Evolutionary conservation across 805 yeast species (phyloP).

Genomic region (Wickerhamomyces kurtzmanii): DNA sequence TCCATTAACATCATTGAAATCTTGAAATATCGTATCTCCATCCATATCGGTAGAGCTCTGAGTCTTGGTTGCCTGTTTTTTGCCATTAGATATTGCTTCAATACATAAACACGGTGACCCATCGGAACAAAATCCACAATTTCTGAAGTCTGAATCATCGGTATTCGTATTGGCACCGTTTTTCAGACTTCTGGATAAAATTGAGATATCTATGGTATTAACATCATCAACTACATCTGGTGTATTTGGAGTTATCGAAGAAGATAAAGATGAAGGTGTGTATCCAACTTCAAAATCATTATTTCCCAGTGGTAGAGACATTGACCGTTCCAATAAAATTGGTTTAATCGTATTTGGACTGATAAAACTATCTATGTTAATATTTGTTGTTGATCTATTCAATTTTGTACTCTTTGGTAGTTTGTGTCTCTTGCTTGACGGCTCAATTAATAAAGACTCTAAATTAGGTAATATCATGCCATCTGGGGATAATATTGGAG

Average conservation of each 20-base stretch:
- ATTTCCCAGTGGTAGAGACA: too few relatives aligned
- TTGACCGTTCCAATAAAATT: conserved; percentile 11
- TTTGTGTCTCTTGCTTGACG: too few relatives aligned
- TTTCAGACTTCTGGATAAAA: background rate
- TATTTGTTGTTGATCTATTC: too few relatives aligned
- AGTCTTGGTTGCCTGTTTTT: conserved; percentile 1
- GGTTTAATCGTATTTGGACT: too few relatives aligned
- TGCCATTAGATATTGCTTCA: conserved; percentile 2
- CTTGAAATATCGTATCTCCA: too few relatives aligned
- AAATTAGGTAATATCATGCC: conserved; percentile 5
- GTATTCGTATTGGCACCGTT: background rate
- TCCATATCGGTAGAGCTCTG: background rate
- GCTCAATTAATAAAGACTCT: too few relatives aligned
- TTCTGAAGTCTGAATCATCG: background rate
- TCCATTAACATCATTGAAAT: conserved; percentile 5
- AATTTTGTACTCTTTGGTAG: too few relatives aligned
- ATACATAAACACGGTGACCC: conserved; percentile 9
- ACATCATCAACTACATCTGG: background rate
- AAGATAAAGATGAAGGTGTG: too few relatives aligned
- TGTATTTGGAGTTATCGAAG: too few relatives aligned
- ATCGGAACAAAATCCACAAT: conserved; percentile 9
- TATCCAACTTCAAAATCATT: too few relatives aligned
- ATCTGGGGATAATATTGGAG: conserved; percentile 11
- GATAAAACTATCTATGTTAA: too few relatives aligned
- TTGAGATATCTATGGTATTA: background rate